Conservation (phyloP, 2,329 filamentous ascomycete species). For the Calonectria hongkongensis region DNA sequence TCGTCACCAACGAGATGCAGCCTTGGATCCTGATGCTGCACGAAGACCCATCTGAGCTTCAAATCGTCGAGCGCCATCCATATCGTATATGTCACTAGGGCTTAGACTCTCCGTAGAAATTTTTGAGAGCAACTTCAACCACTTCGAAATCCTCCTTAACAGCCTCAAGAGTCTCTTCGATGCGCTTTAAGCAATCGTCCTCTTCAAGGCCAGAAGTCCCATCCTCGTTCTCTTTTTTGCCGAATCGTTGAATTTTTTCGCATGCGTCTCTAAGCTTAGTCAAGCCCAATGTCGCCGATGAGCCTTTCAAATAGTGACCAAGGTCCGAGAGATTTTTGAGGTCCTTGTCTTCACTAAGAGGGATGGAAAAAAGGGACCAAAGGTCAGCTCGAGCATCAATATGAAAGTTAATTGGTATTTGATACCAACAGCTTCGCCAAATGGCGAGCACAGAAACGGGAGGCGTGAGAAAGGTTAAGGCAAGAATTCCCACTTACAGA, state of each 20-base stretch:
- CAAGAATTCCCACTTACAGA: conserved; percentile 78
- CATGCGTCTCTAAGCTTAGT: conserved; percentile 94
- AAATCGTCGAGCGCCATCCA: conserved; percentile 18
- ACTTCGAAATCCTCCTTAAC: conserved; percentile 87
- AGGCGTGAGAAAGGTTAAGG: not conserved
- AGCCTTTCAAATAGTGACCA: conserved; percentile 98
- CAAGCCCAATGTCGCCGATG: conserved; percentile 93
- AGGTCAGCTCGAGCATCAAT: conserved; percentile 29
- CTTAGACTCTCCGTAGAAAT: conserved; percentile 73
- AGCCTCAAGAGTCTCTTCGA: conserved; percentile 80
- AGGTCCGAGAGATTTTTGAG: conserved; percentile 86
- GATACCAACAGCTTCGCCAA: not conserved
- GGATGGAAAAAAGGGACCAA: not conserved
- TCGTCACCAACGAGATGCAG: not conserved
- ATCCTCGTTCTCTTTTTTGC: conserved; percentile 86
- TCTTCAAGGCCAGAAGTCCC: conserved; percentile 81
- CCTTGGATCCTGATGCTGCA: conserved; percentile 5
- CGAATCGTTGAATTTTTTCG: conserved; percentile 97
- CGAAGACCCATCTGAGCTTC: conserved; percentile 3
- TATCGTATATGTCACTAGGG: conserved; percentile 1
- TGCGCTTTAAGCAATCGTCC: conserved; percentile 80
- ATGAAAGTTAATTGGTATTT: no score
- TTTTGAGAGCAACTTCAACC: conserved; percentile 80
- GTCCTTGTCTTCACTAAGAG: conserved; percentile 77
- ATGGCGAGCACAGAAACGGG: not conserved